Evolutionary conservation across 257 asterid species (phyloP).

Genomic region (Plectranthus barbatus): DNA sequence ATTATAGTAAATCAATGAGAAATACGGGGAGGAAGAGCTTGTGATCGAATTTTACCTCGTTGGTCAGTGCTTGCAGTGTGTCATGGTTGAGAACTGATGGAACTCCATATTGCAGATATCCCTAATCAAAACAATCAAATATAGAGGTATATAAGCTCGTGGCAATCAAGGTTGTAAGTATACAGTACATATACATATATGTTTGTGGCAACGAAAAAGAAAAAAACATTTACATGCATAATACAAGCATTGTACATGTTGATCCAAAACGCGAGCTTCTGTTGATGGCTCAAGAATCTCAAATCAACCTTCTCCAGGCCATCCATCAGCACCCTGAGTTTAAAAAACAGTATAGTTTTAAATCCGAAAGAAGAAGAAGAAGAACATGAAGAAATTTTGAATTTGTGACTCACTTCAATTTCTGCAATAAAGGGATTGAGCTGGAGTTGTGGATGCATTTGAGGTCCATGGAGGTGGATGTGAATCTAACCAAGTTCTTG

Average conservation of each 20-base stretch:
- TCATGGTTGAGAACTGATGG: constrained; percentile 56
- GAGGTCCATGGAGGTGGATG: constrained; percentile 58
- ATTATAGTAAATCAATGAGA: neutral
- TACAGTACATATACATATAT: neutral
- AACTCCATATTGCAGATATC: constrained; percentile 75
- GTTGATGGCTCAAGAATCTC: constrained; percentile 45
- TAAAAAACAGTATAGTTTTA: neutral
- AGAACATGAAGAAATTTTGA: neutral
- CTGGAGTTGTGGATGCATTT: constrained; percentile 64
- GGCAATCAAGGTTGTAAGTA: neutral
- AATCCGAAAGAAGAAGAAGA: neutral
- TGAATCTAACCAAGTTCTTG: constrained; percentile 75
- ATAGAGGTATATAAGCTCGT: neutral
- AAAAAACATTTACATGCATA: constrained; percentile 32
- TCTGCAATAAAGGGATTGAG: constrained; percentile 59
- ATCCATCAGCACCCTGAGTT: constrained; percentile 51
- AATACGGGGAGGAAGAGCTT: neutral
- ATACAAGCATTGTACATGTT: constrained; percentile 56
- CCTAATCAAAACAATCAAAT: constrained; percentile 31
- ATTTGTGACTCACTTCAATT: constrained; percentile 43
- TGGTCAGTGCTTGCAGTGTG: constrained; percentile 47
- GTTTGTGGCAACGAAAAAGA: neutral
- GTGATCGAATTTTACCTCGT: constrained; percentile 45
- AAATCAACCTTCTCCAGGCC: constrained; percentile 66
- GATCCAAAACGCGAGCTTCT: constrained; percentile 50